A percentile compares a stretch with the other conserved stretches of the same genome.
These are phyloP conservation scores for Plantago lanceolata DNA, from an alignment of 305 asterid genomes.

Conservation along the genomic window DNA sequence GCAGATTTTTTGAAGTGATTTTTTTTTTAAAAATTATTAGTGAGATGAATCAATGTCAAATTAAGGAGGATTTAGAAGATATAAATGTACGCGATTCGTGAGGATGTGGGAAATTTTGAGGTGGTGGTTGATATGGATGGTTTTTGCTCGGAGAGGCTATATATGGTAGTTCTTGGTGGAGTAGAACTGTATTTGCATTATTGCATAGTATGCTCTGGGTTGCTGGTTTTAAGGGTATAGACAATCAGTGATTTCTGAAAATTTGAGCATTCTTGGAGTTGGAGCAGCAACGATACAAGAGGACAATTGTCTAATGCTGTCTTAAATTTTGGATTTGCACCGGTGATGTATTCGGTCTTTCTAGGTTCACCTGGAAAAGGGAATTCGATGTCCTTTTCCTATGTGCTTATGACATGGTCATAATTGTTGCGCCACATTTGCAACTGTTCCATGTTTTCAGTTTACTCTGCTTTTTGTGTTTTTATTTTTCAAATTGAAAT, in stretches of 20 bases:
- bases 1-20: no score
- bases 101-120: background rate
- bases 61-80: background rate
- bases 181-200: background rate
- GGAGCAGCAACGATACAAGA: background rate
- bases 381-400: background rate
- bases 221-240: background rate
- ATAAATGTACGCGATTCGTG: no score
- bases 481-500: background rate
- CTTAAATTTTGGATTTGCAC: background rate
- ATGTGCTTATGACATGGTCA: background rate
- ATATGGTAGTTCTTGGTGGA: background rate
- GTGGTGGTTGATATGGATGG: background rate
- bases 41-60: background rate
- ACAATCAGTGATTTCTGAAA: background rate
- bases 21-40: no score
- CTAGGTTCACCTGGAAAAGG: background rate
- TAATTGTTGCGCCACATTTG: background rate
- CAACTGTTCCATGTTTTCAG: background rate
- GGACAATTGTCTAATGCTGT: no score
- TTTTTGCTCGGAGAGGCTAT: background rate
- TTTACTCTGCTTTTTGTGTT: background rate
- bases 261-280: background rate
- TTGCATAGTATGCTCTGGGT: background rate
- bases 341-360: background rate